Conservation (phyloP, 306 rosid genomes). For the Purshia tridentata region DNA sequence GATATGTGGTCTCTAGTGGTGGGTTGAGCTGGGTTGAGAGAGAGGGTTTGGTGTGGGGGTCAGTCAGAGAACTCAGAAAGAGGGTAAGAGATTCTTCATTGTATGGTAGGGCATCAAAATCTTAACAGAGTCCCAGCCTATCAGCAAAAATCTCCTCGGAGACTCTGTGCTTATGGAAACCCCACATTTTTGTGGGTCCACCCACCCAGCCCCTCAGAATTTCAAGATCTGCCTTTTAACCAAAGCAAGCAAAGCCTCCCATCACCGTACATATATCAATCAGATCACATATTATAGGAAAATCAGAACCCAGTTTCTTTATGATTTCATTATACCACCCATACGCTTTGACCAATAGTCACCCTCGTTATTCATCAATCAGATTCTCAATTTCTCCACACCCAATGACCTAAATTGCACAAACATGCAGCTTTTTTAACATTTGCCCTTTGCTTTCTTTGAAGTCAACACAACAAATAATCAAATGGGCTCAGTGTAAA, state of each 20-base stretch:
- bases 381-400: no score
- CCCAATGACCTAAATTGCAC: no score
- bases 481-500: constrained; percentile 1
- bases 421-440: no score
- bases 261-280: neutral
- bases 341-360: constrained; percentile 5
- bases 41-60: neutral
- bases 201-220: neutral
- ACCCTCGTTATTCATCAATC: neutral
- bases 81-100: constrained; percentile 41
- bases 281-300: neutral
- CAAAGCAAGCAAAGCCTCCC: neutral
- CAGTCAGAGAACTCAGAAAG: neutral
- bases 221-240: neutral
- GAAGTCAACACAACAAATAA: neutral
- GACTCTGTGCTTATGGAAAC: neutral
- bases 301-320: neutral
- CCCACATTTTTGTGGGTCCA: neutral
- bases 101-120: constrained; percentile 40
- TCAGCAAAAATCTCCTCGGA: constrained; percentile 38
- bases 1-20: neutral
- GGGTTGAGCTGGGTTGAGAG: no score
- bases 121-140: constrained; percentile 22
- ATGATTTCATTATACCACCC: neutral
- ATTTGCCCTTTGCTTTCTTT: neutral